These are phyloP conservation scores for Candida boleticola DNA, from an alignment of 805 yeast species.

Conservation along the genomic window DNA sequence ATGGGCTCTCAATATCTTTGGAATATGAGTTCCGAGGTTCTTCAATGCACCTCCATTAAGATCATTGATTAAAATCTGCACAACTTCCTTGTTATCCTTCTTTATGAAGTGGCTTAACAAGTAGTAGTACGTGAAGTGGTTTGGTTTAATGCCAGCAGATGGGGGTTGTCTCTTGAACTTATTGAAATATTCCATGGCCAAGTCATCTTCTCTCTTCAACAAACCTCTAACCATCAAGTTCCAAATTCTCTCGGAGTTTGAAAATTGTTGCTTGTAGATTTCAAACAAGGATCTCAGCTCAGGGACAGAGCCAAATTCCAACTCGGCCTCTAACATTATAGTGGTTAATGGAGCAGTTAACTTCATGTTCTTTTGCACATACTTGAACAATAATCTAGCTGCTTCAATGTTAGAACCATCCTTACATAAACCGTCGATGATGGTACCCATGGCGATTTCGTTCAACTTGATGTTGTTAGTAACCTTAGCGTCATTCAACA, in stretches of 20 bases:
- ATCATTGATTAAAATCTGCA: conserved; percentile 38
- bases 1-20: conserved; percentile 26
- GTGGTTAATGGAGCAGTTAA: conserved; percentile 39
- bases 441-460: conserved; percentile 46
- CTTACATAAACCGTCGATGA: conserved; percentile 53
- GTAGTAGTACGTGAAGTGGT: conserved; percentile 49
- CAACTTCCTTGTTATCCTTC: conserved; percentile 26
- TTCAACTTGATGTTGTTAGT: conserved; percentile 31
- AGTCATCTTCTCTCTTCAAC: conserved; percentile 28
- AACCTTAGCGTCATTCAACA: conserved; percentile 31
- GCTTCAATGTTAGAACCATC: conserved; percentile 45
- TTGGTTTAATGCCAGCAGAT: conserved; percentile 32
- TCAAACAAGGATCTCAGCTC: conserved; percentile 32
- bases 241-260: conserved; percentile 39
- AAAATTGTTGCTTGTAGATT: conserved; percentile 30
- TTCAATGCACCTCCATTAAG: conserved; percentile 25
- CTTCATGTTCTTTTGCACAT: conserved; percentile 34
- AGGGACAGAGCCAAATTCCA: conserved; percentile 35
- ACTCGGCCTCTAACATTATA: conserved; percentile 47
- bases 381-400: conserved; percentile 50
- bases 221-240: conserved; percentile 36
- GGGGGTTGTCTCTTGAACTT: conserved; percentile 26
- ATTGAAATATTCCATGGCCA: conserved; percentile 42
- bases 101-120: conserved; percentile 39
- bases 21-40: conserved; percentile 40